phyloP scores from a whole-genome alignment of 2,329 filamentous ascomycete species.

The Pseudogymnoascus sp. region DNA sequence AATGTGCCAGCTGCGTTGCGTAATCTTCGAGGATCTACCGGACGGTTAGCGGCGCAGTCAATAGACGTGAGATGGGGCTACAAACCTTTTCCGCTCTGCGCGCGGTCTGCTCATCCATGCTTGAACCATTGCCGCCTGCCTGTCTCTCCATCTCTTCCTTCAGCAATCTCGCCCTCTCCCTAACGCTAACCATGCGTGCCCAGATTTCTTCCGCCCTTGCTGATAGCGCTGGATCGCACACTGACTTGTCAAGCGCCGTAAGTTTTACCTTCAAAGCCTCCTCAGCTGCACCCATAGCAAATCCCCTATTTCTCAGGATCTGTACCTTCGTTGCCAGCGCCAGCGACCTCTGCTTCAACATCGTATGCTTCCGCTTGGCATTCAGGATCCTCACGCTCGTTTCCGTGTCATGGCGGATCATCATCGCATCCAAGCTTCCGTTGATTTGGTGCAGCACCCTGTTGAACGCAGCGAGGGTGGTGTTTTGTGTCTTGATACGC shows the following conservation, averaged over 20 bases:
- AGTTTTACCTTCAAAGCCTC: constrained; percentile 71
- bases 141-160: constrained; percentile 68
- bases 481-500: constrained; percentile 65
- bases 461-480: constrained; percentile 63
- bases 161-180: constrained; percentile 64
- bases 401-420: constrained; percentile 69
- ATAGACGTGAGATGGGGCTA: constrained; percentile 18
- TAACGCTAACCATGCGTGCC: constrained; percentile 69
- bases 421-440: constrained; percentile 61
- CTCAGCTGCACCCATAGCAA: constrained; percentile 71
- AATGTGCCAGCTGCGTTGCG: constrained; percentile 68
- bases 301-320: constrained; percentile 72
- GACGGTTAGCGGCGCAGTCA: constrained; percentile 16
- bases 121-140: constrained; percentile 47
- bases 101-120: constrained; percentile 63
- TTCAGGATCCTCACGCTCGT: constrained; percentile 68
- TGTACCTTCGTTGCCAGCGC: constrained; percentile 73
- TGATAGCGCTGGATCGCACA: constrained; percentile 67
- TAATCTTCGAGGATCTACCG: constrained; percentile 69
- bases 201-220: constrained; percentile 79
- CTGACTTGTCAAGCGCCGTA: constrained; percentile 57
- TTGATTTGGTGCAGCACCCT: constrained; percentile 73
- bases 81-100: constrained; percentile 67
- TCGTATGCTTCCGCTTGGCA: constrained; percentile 63
- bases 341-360: constrained; percentile 65